Base-by-base conservation (phyloP, 1,284 basidiomycete genomes). In the Volvariella surrecta region DNA sequence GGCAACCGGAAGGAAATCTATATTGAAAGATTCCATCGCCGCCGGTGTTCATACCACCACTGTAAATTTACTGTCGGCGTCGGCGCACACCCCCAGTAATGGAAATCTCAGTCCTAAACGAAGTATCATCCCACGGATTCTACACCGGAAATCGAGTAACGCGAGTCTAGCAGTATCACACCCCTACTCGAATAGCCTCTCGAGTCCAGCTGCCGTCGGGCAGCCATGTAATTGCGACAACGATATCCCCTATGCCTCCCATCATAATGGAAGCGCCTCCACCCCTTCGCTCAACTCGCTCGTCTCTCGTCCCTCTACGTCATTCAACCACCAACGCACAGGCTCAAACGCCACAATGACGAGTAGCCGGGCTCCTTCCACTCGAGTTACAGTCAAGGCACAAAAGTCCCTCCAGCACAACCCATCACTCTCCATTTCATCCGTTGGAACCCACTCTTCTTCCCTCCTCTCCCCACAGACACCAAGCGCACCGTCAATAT, bases 1-100 rank as follows among this genome's bases (percentile, higher is more conserved):
- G 39, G 73, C 63, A 55, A 52, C 70, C 48, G 52, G 68, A 39
- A 56, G 62, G 58, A 58, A 69, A 64, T 50, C 68, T 4, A 48
- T 56, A 7, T 28, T 28, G 24, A 28, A 28, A 11, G 24, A 28
- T 11, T 28, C 56, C 8, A 52, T 61, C 2, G 55, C 59, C n/a
- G 39, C 41, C 13, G 19, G 24, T 28, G 24, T 28, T 11, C 24
- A 28, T 6, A 28, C 24, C 11, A 11, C 6, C 24, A 11, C 6
- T 28, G 24, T 28, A 11, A 28, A 11, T 2, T 28, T n/a, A 6
- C 13, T 37, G 4, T 38, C 30, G 43, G 44, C 41, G 43, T 40
- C 40, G 32, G 38, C 37, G 30, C 60, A 42, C 63, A 64, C 34
- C n/a, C 39, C 58, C 37, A 50, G 53, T 22, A 59, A 62, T 13